These are phyloP conservation scores for Penicillium argentinense DNA, from an alignment of 495 filamentous ascomycete genomes.

Conservation along the genomic window DNA sequence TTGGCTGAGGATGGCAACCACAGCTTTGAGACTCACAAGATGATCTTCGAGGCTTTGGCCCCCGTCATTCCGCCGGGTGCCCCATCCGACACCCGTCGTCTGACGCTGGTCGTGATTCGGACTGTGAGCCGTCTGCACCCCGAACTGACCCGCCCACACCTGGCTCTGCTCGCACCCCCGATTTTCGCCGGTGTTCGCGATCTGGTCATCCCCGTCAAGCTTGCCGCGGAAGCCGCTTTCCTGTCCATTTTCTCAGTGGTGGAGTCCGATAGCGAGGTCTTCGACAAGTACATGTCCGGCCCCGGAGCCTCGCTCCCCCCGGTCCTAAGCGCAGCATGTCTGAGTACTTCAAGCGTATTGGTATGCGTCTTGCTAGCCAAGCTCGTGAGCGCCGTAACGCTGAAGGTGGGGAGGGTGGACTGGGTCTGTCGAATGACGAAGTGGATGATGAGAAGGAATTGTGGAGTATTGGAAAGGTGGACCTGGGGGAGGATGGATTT, in stretches of 20 bases:
- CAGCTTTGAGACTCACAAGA: conserved; percentile 65
- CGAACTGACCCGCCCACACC: conserved; percentile 75
- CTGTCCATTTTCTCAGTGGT: conserved; percentile 91
- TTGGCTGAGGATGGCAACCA: conserved; percentile 56
- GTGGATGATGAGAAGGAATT: conserved; percentile 91
- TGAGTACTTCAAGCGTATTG: conserved; percentile 96
- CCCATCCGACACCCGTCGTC: conserved; percentile 77
- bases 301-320: conserved; percentile 59
- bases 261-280: conserved; percentile 79
- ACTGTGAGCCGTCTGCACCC: conserved; percentile 75
- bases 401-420: conserved; percentile 81
- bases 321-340: conserved; percentile 85
- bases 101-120: conserved; percentile 85
- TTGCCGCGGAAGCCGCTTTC: conserved; percentile 93
- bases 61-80: conserved; percentile 71
- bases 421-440: conserved; percentile 86
- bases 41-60: conserved; percentile 74
- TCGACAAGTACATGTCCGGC: conserved; percentile 83
- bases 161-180: conserved; percentile 72
- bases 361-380: conserved; percentile 75
- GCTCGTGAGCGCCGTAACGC: conserved; percentile 86
- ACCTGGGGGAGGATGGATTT: conserved; percentile 70
- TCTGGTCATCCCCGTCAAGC: conserved; percentile 91
- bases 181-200: conserved; percentile 91
- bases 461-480: conserved; percentile 91